Conservation (phyloP, 345 rosid species). For the Populus ilicifolia region DNA sequence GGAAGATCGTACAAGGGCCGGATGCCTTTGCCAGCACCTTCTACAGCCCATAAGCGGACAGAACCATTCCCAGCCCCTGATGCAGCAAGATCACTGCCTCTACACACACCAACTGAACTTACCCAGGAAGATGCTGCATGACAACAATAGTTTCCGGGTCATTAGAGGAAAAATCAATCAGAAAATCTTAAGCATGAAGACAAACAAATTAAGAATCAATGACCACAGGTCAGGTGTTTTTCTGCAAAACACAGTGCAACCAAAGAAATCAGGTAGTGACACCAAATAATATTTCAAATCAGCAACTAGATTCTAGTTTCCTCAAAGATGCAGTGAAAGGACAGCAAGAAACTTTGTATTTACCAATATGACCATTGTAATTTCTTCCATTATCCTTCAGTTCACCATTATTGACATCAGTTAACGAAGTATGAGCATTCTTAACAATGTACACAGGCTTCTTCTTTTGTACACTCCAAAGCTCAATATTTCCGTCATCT, state of each 20-base stretch:
- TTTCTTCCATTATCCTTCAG: conserved; percentile 24
- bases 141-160: conserved; percentile 20
- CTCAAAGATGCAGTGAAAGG: background rate
- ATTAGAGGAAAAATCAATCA: background rate
- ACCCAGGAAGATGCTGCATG: conserved; percentile 78
- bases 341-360: background rate
- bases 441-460: conserved; percentile 68
- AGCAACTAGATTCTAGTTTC: background rate
- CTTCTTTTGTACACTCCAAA: conserved; percentile 66
- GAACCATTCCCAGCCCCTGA: conserved; percentile 95
- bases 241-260: background rate
- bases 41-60: conserved; percentile 70
- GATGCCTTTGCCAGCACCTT: conserved; percentile 44
- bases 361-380: conserved; percentile 52
- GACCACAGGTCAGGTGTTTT: background rate
- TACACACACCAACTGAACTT: conserved; percentile 63
- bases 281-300: background rate
- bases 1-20: conserved; percentile 61
- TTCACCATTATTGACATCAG: conserved; percentile 20
- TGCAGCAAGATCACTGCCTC: conserved; percentile 92
- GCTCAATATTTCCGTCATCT: conserved; percentile 85
- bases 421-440: conserved; percentile 59
- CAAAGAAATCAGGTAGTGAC: background rate
- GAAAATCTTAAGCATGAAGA: conserved; percentile 11
- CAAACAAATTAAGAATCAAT: background rate